A percentile compares a stretch with the other conserved stretches of the same genome.
Conservation (phyloP, 345 rosid species). For the Populus nigra region DNA sequence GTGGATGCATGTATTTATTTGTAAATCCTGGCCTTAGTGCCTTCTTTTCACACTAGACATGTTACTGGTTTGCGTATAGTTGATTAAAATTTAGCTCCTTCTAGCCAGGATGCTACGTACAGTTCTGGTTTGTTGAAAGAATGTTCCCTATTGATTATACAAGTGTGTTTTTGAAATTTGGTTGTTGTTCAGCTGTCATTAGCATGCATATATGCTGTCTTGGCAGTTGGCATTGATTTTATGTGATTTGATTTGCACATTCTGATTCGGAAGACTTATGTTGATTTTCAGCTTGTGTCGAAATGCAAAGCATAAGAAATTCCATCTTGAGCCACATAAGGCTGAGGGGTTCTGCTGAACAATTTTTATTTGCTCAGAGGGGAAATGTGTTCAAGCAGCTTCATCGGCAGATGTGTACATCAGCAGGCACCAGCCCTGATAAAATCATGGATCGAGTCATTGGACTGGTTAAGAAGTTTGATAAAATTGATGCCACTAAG, state of each 20-base stretch:
- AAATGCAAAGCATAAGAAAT: conserved; percentile 43
- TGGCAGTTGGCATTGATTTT: background rate
- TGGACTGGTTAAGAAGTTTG: conserved; percentile 52
- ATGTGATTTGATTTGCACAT: background rate
- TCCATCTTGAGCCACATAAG: conserved; percentile 47
- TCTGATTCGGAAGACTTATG: background rate
- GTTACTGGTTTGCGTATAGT: background rate
- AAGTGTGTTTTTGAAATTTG: background rate
- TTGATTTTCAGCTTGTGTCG: conserved; percentile 15
- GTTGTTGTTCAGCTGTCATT: background rate
- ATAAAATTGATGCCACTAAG: conserved; percentile 54
- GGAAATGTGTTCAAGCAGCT: conserved; percentile 26
- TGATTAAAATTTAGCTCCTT: background rate
- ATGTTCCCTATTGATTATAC: background rate
- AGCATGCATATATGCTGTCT: background rate
- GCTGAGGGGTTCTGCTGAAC: conserved; percentile 30
- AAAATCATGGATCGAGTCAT: conserved; percentile 44
- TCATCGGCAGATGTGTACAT: conserved; percentile 29
- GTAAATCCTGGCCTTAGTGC: background rate
- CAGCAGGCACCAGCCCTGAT: conserved; percentile 24
- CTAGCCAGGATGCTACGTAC: background rate
- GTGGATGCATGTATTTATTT: background rate
- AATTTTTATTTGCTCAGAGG: conserved; percentile 4
- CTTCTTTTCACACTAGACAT: background rate
- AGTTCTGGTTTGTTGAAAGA: background rate